These are phyloP conservation scores for Zygosaccharomyces pseudobailii DNA, from an alignment of 1,139 yeast species.

Conservation along the genomic window DNA sequence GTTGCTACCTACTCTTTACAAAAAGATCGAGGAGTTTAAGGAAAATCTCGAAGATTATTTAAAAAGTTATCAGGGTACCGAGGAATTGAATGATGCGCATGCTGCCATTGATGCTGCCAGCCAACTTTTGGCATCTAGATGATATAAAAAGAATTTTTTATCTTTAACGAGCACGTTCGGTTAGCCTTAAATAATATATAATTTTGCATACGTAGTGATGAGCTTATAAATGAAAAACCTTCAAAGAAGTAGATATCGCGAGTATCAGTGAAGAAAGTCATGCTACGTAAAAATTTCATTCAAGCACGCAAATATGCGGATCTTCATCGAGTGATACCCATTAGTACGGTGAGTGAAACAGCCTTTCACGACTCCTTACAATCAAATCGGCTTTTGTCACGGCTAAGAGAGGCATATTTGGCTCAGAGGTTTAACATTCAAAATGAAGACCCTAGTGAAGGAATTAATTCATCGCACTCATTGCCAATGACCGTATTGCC, in stretches of 20 bases:
- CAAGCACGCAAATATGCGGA: not conserved
- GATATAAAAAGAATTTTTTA: not conserved
- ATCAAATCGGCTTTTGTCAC: conserved; percentile 12
- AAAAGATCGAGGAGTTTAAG: conserved; percentile 48
- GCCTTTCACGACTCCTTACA: conserved; percentile 10
- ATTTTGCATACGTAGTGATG: not conserved
- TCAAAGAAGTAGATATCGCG: not conserved
- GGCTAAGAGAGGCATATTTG: conserved; percentile 9
- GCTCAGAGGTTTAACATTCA: conserved; percentile 10
- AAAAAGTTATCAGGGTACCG: conserved; percentile 41
- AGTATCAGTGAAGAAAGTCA: not conserved
- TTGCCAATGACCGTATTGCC: conserved; percentile 23
- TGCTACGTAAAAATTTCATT: not conserved
- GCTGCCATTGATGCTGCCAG: conserved; percentile 26
- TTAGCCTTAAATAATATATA: not conserved
- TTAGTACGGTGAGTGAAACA: not conserved
- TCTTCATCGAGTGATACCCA: not conserved
- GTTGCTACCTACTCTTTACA: conserved; percentile 59
- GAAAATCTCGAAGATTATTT: conserved; percentile 43
- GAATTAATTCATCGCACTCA: conserved; percentile 18
- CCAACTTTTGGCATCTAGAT: conserved; percentile 14
- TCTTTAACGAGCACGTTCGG: not conserved
- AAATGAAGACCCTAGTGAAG: conserved; percentile 18
- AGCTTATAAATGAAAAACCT: not conserved
- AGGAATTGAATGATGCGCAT: conserved; percentile 30